Evolutionary conservation across 1,284 basidiomycete genomes (phyloP).

Genomic region (Dichomitus squalens): DNA sequence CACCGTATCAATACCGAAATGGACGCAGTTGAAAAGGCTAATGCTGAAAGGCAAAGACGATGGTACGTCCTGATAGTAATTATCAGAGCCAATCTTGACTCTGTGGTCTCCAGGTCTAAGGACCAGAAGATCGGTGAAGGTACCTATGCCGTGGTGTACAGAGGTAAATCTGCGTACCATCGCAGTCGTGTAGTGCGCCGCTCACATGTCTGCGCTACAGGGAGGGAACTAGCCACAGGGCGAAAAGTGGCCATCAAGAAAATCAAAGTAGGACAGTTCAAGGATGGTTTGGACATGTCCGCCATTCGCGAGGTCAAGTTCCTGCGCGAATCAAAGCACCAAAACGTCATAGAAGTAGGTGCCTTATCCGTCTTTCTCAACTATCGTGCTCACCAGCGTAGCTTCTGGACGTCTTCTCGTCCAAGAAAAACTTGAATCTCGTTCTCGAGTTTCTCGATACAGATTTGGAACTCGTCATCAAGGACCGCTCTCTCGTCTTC

Average conservation of each 20-base stretch:
- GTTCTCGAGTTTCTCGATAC: constrained; percentile 97
- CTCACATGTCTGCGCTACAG: constrained; percentile 36
- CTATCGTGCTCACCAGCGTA: constrained; percentile 34
- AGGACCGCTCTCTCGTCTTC: constrained; percentile 90
- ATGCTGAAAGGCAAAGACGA: constrained; percentile 66
- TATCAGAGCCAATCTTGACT: not conserved
- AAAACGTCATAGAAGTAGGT: constrained; percentile 90
- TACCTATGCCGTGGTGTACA: constrained; percentile 96
- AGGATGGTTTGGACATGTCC: constrained; percentile 98
- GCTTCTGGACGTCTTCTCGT: constrained; percentile 97
- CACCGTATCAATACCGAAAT: constrained; percentile 37
- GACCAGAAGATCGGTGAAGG: constrained; percentile 94
- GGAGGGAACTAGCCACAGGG: constrained; percentile 68
- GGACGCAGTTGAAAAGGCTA: constrained; percentile 79
- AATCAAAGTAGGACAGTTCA: constrained; percentile 95
- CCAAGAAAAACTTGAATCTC: constrained; percentile 95
- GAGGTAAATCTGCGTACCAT: constrained; percentile 50
- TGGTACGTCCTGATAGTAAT: constrained; percentile 49
- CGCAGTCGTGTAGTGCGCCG: too few relatives aligned
- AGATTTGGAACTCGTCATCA: constrained; percentile 97
- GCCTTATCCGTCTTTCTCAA: not conserved
- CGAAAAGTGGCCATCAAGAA: constrained; percentile 96
- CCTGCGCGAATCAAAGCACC: constrained; percentile 90
- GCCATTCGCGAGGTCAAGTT: constrained; percentile 99
- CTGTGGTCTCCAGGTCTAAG: constrained; percentile 60